Percentiles rank a stretch among this genome's conserved stretches.
phyloP scores from a whole-genome alignment of 306 rosid species.

The Vicia faba region DNA sequence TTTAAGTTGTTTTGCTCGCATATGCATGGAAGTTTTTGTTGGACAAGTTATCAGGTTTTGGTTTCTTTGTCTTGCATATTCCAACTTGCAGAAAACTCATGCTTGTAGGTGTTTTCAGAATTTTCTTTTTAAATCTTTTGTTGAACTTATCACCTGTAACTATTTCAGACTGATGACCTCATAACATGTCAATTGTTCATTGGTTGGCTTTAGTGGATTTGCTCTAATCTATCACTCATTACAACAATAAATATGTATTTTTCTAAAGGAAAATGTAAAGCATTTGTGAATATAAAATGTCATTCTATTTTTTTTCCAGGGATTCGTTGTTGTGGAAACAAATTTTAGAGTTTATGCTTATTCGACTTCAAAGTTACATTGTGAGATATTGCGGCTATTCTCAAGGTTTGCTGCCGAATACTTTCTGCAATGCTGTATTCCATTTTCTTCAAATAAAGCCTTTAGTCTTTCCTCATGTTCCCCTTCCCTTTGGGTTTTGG shows the following conservation, averaged over 20 bases:
- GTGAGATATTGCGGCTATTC: conserved; percentile 91
- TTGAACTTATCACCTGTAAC: background rate
- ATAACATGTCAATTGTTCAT: conserved; percentile 4
- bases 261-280: background rate
- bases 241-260: conserved; percentile 8
- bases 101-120: conserved; percentile 11
- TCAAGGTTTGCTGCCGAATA: conserved; percentile 58
- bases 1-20: conserved; percentile 26
- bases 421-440: conserved; percentile 29
- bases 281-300: conserved; percentile 17
- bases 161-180: background rate
- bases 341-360: conserved; percentile 91
- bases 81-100: conserved; percentile 5
- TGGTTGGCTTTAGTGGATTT: conserved; percentile 18
- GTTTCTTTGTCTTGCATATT: conserved; percentile 23
- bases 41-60: background rate
- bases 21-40: conserved; percentile 16
- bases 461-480: conserved; percentile 6
- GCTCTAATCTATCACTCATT: background rate
- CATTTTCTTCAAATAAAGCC: conserved; percentile 13
- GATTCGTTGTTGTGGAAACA: conserved; percentile 92
- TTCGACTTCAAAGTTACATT: conserved; percentile 85
- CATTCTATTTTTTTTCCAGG: conserved; percentile 49
- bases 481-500: background rate
- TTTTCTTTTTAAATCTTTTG: conserved; percentile 35